phyloP scores from a whole-genome alignment of 495 filamentous ascomycete genomes.

The Recurvomyces mirabilis region DNA sequence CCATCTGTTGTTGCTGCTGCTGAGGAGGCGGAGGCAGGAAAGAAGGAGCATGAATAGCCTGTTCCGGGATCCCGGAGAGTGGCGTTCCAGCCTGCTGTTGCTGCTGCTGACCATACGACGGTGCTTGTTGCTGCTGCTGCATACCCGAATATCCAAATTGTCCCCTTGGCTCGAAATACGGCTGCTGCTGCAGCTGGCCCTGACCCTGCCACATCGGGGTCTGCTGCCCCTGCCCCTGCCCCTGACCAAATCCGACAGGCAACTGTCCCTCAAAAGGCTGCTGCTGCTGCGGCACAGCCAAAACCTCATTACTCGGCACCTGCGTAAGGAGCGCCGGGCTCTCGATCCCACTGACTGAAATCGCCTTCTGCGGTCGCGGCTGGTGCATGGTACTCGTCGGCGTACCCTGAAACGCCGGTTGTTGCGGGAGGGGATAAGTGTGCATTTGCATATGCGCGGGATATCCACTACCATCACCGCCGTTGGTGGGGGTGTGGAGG shows the following conservation, averaged over 20 bases:
- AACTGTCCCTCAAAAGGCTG: conserved; percentile 92
- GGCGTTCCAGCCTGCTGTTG: conserved; percentile 75
- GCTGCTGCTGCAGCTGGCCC: conserved; percentile 35
- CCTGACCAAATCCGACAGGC: conserved; percentile 53
- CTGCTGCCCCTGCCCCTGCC: conserved; percentile 36
- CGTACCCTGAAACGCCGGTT: conserved; percentile 68
- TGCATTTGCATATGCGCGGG: conserved; percentile 13
- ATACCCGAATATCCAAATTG: conserved; percentile 66
- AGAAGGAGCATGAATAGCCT: conserved; percentile 85
- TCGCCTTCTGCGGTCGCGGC: conserved; percentile 84
- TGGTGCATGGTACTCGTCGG: conserved; percentile 68
- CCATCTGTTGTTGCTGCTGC: too few species aligned
- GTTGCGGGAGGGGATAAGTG: conserved; percentile 52
- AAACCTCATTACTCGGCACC: conserved; percentile 33
- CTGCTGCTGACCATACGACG: too few species aligned
- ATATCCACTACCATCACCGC: too few species aligned
- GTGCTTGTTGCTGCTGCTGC: too few species aligned
- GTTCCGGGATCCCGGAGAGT: conserved; percentile 87
- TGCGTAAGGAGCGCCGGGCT: conserved; percentile 56
- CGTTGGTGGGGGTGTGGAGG: conserved; percentile 13
- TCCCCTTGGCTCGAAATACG: conserved; percentile 47
- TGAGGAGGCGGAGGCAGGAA: too few species aligned
- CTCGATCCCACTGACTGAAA: conserved; percentile 91
- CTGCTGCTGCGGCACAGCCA: conserved; percentile 31
- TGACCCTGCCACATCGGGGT: too few species aligned